phyloP scores from a whole-genome alignment of 2,329 filamentous ascomycete genomes.

The Pyrenochaeta sp. region DNA sequence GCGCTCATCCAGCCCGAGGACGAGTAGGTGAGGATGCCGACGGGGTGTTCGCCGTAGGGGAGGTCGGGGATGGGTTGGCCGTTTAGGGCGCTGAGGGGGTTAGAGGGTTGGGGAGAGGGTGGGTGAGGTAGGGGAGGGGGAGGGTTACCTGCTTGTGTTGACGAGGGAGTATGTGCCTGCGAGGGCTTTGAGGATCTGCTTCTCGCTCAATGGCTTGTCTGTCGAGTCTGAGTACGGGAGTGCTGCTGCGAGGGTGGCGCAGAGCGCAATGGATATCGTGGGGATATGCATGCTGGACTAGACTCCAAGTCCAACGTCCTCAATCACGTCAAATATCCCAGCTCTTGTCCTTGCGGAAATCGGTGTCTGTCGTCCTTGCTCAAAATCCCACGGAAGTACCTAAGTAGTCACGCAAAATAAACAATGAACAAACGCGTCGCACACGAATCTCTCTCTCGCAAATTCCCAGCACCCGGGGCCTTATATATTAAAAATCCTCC shows the following conservation, averaged over 20 bases:
- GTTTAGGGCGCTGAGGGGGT: slow-evolving; percentile 19
- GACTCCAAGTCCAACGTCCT: background rate
- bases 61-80: slow-evolving; percentile 26
- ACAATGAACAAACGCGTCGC: too few species aligned
- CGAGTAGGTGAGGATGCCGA: slow-evolving; percentile 38
- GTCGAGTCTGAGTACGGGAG: slow-evolving; percentile 1
- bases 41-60: slow-evolving; percentile 28
- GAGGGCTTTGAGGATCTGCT: slow-evolving; percentile 23
- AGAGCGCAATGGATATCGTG: background rate
- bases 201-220: slow-evolving; percentile 3
- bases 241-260: slow-evolving; percentile 9
- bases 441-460: too few species aligned
- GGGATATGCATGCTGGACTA: background rate
- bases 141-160: slow-evolving; percentile 27
- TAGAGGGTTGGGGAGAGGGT: slow-evolving; percentile 1
- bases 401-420: too few species aligned
- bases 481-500: too few species aligned
- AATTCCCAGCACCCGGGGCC: too few species aligned
- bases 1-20: slow-evolving; percentile 34
- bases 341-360: too few species aligned
- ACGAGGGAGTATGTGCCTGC: slow-evolving; percentile 34
- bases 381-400: too few species aligned
- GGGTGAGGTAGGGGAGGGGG: background rate
- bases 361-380: too few species aligned
- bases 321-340: too few species aligned